Percentiles rank a stretch among this genome's conserved stretches.
Conservation (phyloP, 352 stramenopile species). For the Pseudoperonospora humuli region DNA sequence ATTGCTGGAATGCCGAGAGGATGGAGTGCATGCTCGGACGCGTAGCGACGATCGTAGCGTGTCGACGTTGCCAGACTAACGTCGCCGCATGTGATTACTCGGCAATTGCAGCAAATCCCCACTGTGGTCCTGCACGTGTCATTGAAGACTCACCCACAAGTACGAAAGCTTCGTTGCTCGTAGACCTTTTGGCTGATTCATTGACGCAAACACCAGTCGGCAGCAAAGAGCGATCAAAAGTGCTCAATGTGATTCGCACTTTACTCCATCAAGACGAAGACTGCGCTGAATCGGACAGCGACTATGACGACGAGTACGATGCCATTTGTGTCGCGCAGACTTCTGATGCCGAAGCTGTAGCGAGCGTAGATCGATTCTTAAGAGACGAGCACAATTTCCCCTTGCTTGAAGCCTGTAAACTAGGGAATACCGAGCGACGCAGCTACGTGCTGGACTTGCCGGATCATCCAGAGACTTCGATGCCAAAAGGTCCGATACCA, state of each 20-base stretch:
- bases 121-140: slow-evolving; percentile 12
- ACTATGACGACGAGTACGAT: slow-evolving; percentile 1
- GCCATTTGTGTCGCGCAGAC: background rate
- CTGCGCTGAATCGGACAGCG: background rate
- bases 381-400: slow-evolving; percentile 9
- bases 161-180: slow-evolving; percentile 8
- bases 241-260: slow-evolving; percentile 16
- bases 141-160: slow-evolving; percentile 2
- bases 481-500: background rate
- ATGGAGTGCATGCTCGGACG: slow-evolving; percentile 24
- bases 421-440: slow-evolving; percentile 13
- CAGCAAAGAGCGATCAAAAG: slow-evolving; percentile 9
- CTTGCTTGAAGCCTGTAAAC: slow-evolving; percentile 9
- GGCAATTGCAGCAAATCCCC: slow-evolving; percentile 13
- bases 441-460: slow-evolving; percentile 2
- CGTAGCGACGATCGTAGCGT: slow-evolving; percentile 34
- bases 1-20: slow-evolving; percentile 23
- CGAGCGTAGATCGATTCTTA: background rate
- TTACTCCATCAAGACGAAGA: slow-evolving; percentile 7
- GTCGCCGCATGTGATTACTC: slow-evolving; percentile 45
- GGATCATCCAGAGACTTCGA: too few species aligned
- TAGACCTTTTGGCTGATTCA: slow-evolving; percentile 20
- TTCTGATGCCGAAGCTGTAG: background rate
- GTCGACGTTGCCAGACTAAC: slow-evolving; percentile 30
- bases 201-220: slow-evolving; percentile 2